A percentile compares a stretch with the other conserved stretches of the same genome.
phyloP scores from a whole-genome alignment of 192 early-diverging fungal genomes.

The Glomus cerebriforme region DNA sequence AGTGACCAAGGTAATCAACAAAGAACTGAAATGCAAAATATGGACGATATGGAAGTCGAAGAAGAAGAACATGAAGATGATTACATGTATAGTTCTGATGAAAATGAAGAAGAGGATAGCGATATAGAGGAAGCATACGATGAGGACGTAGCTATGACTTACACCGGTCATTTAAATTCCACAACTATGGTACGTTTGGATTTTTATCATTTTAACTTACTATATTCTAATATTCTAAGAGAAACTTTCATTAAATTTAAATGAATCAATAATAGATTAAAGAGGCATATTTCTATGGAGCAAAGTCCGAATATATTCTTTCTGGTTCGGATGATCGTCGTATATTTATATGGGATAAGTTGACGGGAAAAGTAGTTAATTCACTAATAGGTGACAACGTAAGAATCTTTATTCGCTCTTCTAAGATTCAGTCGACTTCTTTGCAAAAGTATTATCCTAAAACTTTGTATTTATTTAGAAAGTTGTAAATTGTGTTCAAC shows the following conservation, averaged over 20 bases:
- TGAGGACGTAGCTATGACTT: slow-evolving; percentile 37
- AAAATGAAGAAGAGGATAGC: slow-evolving; percentile 32
- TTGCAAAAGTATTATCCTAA: no score
- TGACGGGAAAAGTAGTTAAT: slow-evolving; percentile 58
- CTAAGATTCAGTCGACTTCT: neutral
- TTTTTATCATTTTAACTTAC: neutral
- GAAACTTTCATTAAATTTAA: no score
- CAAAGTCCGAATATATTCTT: slow-evolving; percentile 66
- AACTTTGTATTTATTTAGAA: slow-evolving; percentile 24
- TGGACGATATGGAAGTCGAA: slow-evolving; percentile 31
- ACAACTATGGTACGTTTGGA: slow-evolving; percentile 39
- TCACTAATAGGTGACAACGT: slow-evolving; percentile 65
- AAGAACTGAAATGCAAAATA: neutral
- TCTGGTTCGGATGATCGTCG: slow-evolving; percentile 80
- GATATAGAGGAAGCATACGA: slow-evolving; percentile 9
- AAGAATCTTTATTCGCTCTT: neutral
- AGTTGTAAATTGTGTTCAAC: slow-evolving; percentile 51
- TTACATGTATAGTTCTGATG: slow-evolving; percentile 23
- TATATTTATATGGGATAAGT: slow-evolving; percentile 68
- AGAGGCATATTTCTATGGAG: slow-evolving; percentile 72
- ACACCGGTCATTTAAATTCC: slow-evolving; percentile 44
- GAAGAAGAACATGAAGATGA: slow-evolving; percentile 26
- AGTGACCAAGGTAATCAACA: neutral
- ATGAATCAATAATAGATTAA: slow-evolving; percentile 52
- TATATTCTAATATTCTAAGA: no score